Evolutionary conservation across 2,329 filamentous ascomycete species (phyloP).

Genomic region (Fusarium sp.): DNA sequence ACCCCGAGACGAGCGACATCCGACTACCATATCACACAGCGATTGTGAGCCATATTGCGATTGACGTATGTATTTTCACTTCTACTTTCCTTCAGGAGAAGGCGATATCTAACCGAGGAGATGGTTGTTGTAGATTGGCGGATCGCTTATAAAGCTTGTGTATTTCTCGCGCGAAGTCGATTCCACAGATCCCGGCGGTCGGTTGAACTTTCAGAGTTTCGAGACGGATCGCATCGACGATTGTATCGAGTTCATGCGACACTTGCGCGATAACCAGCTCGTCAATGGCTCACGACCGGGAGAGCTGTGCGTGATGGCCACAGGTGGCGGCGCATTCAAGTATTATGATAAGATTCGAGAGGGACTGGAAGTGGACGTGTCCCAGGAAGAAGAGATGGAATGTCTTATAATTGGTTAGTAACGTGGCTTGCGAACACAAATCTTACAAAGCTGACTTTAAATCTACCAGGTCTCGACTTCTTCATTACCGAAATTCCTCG

Average conservation of each 20-base stretch:
- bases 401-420: slow-evolving; percentile 89
- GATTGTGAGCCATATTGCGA: slow-evolving; percentile 95
- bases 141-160: slow-evolving; percentile 94
- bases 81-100: slow-evolving; percentile 20
- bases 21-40: slow-evolving; percentile 95
- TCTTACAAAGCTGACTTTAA: slow-evolving; percentile 19
- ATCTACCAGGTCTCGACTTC: slow-evolving; percentile 84
- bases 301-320: slow-evolving; percentile 93
- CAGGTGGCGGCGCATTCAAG: slow-evolving; percentile 95
- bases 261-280: slow-evolving; percentile 86
- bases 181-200: slow-evolving; percentile 84
- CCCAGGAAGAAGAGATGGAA: slow-evolving; percentile 98
- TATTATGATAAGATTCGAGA: slow-evolving; percentile 94
- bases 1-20: slow-evolving; percentile 89
- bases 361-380: slow-evolving; percentile 86
- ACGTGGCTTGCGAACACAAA: not conserved
- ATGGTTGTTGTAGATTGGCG: slow-evolving; percentile 79
- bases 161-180: slow-evolving; percentile 94
- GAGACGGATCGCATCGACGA: slow-evolving; percentile 96
- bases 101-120: slow-evolving; percentile 33
- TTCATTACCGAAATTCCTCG: slow-evolving; percentile 98
- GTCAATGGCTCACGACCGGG: slow-evolving; percentile 79
- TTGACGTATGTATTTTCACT: slow-evolving; percentile 78
- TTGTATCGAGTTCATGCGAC: slow-evolving; percentile 91
- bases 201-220: slow-evolving; percentile 95